Percentiles rank a stretch among this genome's conserved stretches.
Evolutionary conservation across 768 basidiomycete species (phyloP).

Genomic region (Collybia sordida): DNA sequence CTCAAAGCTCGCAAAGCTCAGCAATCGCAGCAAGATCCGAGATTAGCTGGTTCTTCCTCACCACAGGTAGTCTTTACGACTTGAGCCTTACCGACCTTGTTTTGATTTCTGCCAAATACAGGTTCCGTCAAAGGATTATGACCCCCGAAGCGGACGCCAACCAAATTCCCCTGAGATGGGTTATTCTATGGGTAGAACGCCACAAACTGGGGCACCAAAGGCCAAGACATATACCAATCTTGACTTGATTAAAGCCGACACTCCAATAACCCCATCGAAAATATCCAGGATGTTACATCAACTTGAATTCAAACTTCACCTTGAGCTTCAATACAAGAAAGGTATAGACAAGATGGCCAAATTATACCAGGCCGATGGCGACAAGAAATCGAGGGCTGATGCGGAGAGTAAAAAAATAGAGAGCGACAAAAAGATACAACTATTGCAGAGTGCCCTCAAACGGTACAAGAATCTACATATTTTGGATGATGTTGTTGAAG

Average conservation of each 20-base stretch:
- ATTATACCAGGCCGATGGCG: constrained; percentile 93
- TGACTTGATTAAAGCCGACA: constrained; percentile 97
- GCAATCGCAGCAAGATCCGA: constrained; percentile 50
- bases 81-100: constrained; percentile 14
- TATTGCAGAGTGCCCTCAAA: constrained; percentile 88
- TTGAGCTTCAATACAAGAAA: constrained; percentile 96
- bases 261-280: constrained; percentile 92
- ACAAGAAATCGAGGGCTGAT: constrained; percentile 92
- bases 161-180: constrained; percentile 39
- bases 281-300: constrained; percentile 98
- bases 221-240: constrained; percentile 77
- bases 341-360: constrained; percentile 99
- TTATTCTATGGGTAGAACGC: constrained; percentile 30
- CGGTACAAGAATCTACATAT: constrained; percentile 96
- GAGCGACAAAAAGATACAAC: constrained; percentile 94
- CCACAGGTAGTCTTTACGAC: constrained; percentile 37
- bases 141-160: constrained; percentile 36
- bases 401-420: constrained; percentile 93
- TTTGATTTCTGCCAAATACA: constrained; percentile 24
- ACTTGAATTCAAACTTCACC: constrained; percentile 98
- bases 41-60: constrained; percentile 45
- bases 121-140: constrained; percentile 55
- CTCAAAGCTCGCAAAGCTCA: constrained; percentile 76
- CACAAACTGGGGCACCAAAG: constrained; percentile 40
- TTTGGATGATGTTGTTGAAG: constrained; percentile 85